These are phyloP conservation scores for Candida tibetensis DNA, from an alignment of 805 yeast genomes.

Conservation along the genomic window DNA sequence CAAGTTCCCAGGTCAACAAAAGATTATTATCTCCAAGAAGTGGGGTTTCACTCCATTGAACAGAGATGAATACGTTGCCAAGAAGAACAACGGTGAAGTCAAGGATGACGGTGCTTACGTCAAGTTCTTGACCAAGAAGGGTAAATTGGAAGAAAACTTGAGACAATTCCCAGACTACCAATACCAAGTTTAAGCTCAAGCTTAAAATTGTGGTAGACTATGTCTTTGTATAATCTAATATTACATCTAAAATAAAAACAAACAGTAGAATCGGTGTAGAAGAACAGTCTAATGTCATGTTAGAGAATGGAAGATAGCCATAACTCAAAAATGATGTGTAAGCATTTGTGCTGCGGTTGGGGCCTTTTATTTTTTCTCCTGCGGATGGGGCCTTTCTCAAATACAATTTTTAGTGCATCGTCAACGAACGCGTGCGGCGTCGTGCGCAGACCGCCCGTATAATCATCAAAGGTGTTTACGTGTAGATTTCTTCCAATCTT, in stretches of 20 bases:
- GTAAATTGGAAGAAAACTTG: slow-evolving; percentile 90
- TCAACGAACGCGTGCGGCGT: no score
- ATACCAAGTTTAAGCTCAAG: slow-evolving; percentile 44
- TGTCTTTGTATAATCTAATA: slow-evolving; percentile 5
- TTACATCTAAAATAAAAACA: background rate
- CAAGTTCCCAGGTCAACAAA: slow-evolving; percentile 99
- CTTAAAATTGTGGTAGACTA: slow-evolving; percentile 1
- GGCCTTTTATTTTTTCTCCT: no score
- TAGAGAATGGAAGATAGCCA: no score
- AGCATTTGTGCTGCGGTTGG: no score
- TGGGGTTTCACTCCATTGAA: slow-evolving; percentile 99
- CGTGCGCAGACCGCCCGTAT: no score
- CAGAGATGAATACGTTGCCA: slow-evolving; percentile 94
- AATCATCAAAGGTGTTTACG: no score
- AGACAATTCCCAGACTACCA: slow-evolving; percentile 88
- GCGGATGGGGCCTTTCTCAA: no score
- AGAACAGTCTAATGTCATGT: no score
- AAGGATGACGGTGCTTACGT: slow-evolving; percentile 99
- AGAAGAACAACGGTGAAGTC: slow-evolving; percentile 96
- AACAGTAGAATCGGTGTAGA: slow-evolving; percentile 1
- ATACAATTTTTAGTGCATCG: no score
- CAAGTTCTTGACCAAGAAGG: slow-evolving; percentile 96
- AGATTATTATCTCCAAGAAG: slow-evolving; percentile 97
- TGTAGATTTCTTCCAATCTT: no score
- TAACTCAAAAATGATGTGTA: no score